Evolutionary conservation across 176 grass and related monocot genomes (phyloP), one percentile per base, ranked within the genome.

Genomic region (Triticum monococcum): DNA sequence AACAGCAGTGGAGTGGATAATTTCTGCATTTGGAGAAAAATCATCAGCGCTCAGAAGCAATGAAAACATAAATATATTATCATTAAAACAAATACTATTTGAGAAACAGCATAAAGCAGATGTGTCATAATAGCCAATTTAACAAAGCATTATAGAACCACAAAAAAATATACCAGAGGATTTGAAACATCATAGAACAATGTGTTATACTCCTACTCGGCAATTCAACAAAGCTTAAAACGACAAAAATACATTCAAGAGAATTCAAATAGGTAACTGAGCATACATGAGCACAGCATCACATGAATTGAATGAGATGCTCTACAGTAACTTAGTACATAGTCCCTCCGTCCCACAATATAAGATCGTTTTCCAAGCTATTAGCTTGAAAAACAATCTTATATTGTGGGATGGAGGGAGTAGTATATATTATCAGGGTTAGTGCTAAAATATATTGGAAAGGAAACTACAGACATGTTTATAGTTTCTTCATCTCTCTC

Each of bases 1-100:
- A 96, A 89, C 78, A 99, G 75, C 65, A 99, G 83, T 79, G 92
- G 97, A 68, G 69, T 93, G 28, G 97, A 99, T 77, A 99, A 80
- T 83, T 89, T 99, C 97, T 99, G 94, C 76, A 89, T 79, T 79
- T 82, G 33, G 75, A 69, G 38, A 43, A 91, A 69, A 88, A 85
- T 38, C 22, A 85, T 64, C 46, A 81, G 62, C 46, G 20, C 54
- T 67, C 26, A 45, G 2, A 75, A 81, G 14, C n/a, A 87, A 83
- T 62, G 68, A 50, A 68, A 37, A 64, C 59, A 59, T 30, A 92
- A 56, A 60, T 20, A 22, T 16, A 16, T 32, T 30, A 54, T 32
- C 4, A 77, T 35, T 66, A 18, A 79, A 25, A 85, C 5, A 84
- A 72, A 83, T 56, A 63, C 10, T 25, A 65, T 63, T 60, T 56